Evolutionary conservation across 495 filamentous ascomycete genomes (phyloP), one percentile per base, ranked within the genome.

Genomic region (Clohesyomyces aquaticus): DNA sequence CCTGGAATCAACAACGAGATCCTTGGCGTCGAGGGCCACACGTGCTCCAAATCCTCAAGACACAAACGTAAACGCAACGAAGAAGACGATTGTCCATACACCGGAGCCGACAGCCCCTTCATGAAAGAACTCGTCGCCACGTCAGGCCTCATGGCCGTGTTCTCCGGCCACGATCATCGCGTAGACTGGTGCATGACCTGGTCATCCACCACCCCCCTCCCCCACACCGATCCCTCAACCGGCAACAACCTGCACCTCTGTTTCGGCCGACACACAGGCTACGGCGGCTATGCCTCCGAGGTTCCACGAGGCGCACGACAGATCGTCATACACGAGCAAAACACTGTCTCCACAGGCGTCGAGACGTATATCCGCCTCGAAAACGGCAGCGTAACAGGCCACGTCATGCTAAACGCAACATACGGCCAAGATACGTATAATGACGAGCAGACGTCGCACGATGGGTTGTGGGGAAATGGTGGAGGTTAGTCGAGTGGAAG

Each of bases 121-220:
- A 88, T 91, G 86, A 63, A 80, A 42, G 85, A 86, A 0, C 67
- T 91, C 1, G 57, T 56, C 22, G 35, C 43, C 3, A 60, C 55
- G 6, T 18, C 50, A 38, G 84, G 85, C 0, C 55, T 91, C 35
- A 79, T 88, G 60, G 85, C 81, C 1, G 71, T 88, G 0, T 88
- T 88, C 66, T 83, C 80, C 10, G 88, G 88, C 0, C 88, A 91
- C 61, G 88, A 91, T 63, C 88, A 92, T 72, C 83, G 83, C 0
- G 79, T 89, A 69, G 82, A 83, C 27, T 91, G 87, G 87, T 67
- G 64, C 53, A 54, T 57, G 49, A 67, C 56, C 29, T 67, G 58
- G 53, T 29, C 38, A n/a, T 38, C 21, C 12, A 55, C 26, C n/a
- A 55, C 61, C 0, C 26, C 54, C 0, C 61, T 73, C 4, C 66